phyloP scores from a whole-genome alignment of 441 rosid genomes.

The Biscutella laevigata region DNA sequence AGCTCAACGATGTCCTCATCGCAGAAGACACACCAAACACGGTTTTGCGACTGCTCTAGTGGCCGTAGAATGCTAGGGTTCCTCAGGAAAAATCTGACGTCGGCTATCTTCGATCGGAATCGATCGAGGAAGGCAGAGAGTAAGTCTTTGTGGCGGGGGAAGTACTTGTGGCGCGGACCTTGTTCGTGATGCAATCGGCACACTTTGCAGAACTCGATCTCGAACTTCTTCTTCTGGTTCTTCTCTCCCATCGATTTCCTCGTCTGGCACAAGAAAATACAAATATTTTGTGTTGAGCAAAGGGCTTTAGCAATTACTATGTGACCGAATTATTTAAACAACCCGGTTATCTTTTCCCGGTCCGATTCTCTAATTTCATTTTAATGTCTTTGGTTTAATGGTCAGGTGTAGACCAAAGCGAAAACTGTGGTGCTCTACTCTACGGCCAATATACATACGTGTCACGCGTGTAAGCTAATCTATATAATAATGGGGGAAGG shows the following conservation, averaged over 20 bases:
- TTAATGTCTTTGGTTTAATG: no score
- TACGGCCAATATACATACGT: no score
- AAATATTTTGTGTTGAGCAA: no score
- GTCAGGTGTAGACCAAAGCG: no score
- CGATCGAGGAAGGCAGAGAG: conserved; percentile 50
- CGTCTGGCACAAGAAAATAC: conserved; percentile 4
- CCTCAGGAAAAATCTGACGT: conserved; percentile 55
- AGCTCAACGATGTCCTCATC: conserved; percentile 53
- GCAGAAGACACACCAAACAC: conserved; percentile 84
- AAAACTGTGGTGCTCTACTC: no score
- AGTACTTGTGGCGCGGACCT: conserved; percentile 68
- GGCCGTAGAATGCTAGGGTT: conserved; percentile 51
- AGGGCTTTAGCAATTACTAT: no score
- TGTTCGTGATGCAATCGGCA: conserved; percentile 63
- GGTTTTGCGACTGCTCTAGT: conserved; percentile 47
- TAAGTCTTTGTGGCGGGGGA: conserved; percentile 51
- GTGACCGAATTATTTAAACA: no score
- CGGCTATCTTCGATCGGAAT: conserved; percentile 51
- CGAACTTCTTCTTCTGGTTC: conserved; percentile 14
- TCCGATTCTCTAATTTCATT: no score
- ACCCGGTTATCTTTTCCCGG: no score
- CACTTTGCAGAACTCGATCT: conserved; percentile 61
- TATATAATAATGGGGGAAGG: no score
- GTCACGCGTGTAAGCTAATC: no score
- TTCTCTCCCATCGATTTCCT: conserved; percentile 14